Evolutionary conservation across 768 basidiomycete genomes (phyloP), one percentile per base, ranked within the genome.

Genomic region (Phaffia tasmanica): DNA sequence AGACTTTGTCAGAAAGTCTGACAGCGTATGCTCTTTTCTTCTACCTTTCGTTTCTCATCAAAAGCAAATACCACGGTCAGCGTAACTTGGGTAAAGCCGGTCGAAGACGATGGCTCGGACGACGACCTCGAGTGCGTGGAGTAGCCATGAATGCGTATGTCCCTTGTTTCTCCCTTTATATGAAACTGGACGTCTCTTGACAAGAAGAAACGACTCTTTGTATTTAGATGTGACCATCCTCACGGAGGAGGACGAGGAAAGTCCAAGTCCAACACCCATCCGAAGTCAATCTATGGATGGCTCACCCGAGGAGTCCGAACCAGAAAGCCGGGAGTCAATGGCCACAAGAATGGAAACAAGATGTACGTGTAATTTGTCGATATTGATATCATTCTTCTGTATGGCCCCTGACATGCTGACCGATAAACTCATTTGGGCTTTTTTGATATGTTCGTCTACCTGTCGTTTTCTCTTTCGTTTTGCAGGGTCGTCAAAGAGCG

Each of bases 221-320:
- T 47, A 49, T 19, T 50, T 65, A 91, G 89, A 56, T 82, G 81
- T 63, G 90, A 92, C 77, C 90, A 93, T 53, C 72, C 94, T 69
- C 92, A 95, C 75, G 93, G 93, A 77, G 93, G 94, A 80, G 94
- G 94, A 77, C 87, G 94, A 78, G 94, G 94, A 72, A 97, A 94
- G 77, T 89, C 87, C 68, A 98, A 99, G 81, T 89, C 89, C 66
- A 85, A 93, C 83, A 94, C 89, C 74, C 86, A 92, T 75, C 90
- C 93, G 2, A 85, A 88, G 30, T 91, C 89, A 15, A 83, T 88
- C 62, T 95, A 87, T 86, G 92, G 90, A 64, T 91, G 88, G 87
- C 81, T 86, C 66, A 87, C 89, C 18, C 90, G 91, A 80, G 92
- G 92, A 67, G 88, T 85, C 69, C 83, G 94, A 66, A 99, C 94